These are phyloP conservation scores for Passalora sequoiae DNA, from an alignment of 2,329 filamentous ascomycete species.

Conservation along the genomic window DNA sequence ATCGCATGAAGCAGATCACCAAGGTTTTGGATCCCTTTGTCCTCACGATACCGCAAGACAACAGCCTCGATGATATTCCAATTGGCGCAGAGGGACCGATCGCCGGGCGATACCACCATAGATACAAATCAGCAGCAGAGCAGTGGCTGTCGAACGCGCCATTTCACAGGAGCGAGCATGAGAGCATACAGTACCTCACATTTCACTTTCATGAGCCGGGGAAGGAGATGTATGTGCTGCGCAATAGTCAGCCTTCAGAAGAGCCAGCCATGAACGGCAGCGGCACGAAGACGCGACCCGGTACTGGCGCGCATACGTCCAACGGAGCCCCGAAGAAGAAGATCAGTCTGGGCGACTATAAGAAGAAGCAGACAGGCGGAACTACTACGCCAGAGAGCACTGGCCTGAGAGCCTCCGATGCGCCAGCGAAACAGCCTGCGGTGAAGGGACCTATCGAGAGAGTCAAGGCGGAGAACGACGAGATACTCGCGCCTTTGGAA, in stretches of 20 bases:
- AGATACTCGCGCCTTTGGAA: conserved; percentile 27
- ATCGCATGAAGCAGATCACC: conserved; percentile 41
- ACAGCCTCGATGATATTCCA: neutral
- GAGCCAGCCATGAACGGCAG: conserved; percentile 25
- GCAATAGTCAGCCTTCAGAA: conserved; percentile 28
- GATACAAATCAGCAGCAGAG: conserved; percentile 36
- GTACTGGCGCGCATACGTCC: conserved; percentile 40
- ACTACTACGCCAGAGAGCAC: conserved; percentile 25
- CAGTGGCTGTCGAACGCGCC: conserved; percentile 46
- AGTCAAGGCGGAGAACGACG: conserved; percentile 31
- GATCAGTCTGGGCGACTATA: conserved; percentile 58
- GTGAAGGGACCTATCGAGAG: conserved; percentile 32
- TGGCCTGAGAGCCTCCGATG: conserved; percentile 14
- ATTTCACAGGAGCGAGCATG: conserved; percentile 52
- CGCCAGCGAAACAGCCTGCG: conserved; percentile 25
- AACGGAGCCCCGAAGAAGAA: conserved; percentile 51
- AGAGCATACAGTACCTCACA: conserved; percentile 57
- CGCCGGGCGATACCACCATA: conserved; percentile 39
- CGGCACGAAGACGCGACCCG: conserved; percentile 23
- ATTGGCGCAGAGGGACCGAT: too few species aligned
- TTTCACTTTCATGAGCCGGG: conserved; percentile 55
- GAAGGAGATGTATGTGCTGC: conserved; percentile 28
- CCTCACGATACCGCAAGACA: conserved; percentile 44
- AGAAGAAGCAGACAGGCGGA: conserved; percentile 47
- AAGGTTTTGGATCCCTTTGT: conserved; percentile 42